A percentile compares a stretch with the other conserved stretches of the same genome.
These are phyloP conservation scores for Bretschneidera sinensis DNA, from an alignment of 345 rosid genomes.

Conservation along the genomic window DNA sequence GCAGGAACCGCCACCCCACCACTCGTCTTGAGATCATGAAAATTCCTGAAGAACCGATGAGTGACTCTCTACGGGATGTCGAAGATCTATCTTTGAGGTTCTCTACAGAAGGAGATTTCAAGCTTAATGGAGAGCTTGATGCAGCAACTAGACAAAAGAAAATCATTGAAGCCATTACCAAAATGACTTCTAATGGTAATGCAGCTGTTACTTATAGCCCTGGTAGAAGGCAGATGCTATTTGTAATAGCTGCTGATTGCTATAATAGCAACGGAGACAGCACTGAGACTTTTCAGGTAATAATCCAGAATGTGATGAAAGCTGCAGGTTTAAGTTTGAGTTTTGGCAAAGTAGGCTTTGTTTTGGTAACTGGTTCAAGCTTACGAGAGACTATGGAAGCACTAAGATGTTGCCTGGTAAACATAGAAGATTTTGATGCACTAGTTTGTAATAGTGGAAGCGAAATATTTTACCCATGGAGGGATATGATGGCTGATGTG, in stretches of 20 bases:
- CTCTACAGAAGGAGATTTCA: slow-evolving; percentile 73
- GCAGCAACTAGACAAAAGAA: slow-evolving; percentile 64
- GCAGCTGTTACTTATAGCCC: slow-evolving; percentile 42
- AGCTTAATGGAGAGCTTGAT: slow-evolving; percentile 61
- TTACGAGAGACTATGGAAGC: slow-evolving; percentile 52
- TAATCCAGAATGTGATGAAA: slow-evolving; percentile 59
- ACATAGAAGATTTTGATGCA: slow-evolving; percentile 77
- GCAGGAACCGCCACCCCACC: slow-evolving; percentile 76
- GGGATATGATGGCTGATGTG: slow-evolving; percentile 58
- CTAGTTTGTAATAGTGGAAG: slow-evolving; percentile 83
- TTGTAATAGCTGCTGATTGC: slow-evolving; percentile 70
- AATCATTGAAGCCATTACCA: slow-evolving; percentile 54
- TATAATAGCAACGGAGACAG: slow-evolving; percentile 39
- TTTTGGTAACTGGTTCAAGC: slow-evolving; percentile 60
- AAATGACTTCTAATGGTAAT: slow-evolving; percentile 40
- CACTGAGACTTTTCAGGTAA: slow-evolving; percentile 38
- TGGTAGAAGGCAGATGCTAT: slow-evolving; percentile 76
- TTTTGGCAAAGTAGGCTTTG: slow-evolving; percentile 54
- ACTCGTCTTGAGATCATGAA: slow-evolving; percentile 54
- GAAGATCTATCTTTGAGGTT: slow-evolving; percentile 81
- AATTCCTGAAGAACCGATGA: slow-evolving; percentile 74
- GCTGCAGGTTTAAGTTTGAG: slow-evolving; percentile 47
- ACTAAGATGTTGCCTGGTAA: slow-evolving; percentile 43
- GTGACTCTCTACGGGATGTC: slow-evolving; percentile 76
- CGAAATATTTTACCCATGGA: slow-evolving; percentile 76